Base-by-base conservation (phyloP, 2,329 filamentous ascomycete genomes). In the Pseudocercospora ulei region DNA sequence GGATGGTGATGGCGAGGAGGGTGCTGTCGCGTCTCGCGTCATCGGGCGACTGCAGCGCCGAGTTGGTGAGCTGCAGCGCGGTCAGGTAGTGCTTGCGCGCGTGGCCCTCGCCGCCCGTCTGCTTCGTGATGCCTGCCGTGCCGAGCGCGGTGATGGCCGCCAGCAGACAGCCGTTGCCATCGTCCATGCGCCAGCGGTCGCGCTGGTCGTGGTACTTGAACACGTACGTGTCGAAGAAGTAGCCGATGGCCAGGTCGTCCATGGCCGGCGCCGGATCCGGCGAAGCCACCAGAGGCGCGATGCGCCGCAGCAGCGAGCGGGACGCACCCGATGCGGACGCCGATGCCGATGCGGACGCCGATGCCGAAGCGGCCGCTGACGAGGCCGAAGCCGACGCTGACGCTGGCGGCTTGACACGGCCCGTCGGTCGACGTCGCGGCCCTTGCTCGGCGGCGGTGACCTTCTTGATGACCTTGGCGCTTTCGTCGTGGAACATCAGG, bases 1-100 rank as follows among this genome's bases (percentile, higher is more conserved):
- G 28, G 63, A 66, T 0, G 80, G 83, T 47, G 72, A 82, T 37
- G 1, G 43, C 43, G 6, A 43, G 28, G 9, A 46, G 25, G 5
- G 43, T 43, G 25, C 43, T 43, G 23, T 46, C 43, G 14, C 33
- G 11, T 11, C 31, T 43, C 18, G 34, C 39, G 6, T 39, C 39
- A 7, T 36, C 31, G 5, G 36, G 36, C 13, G 38, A 39, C 22
- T 33, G 39, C 2, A 46, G 28, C 5, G 43, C 43, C 16, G 20
- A 28, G 22, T 46, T 46, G 12, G 34, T 43, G 6, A 31, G 29
- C 16, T 40, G 39, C 11, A 46, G 39, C 4, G 43, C 43, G 30
- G 28, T 17, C 18, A 46, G 27, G 14, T 46, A 46, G 22, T 41
- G 33, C 28, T 38, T 43, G 33, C 38, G 43, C 5, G 43, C 43